phyloP scores from a whole-genome alignment of 179 eudicot genomes.

The Spergularia azorica region DNA sequence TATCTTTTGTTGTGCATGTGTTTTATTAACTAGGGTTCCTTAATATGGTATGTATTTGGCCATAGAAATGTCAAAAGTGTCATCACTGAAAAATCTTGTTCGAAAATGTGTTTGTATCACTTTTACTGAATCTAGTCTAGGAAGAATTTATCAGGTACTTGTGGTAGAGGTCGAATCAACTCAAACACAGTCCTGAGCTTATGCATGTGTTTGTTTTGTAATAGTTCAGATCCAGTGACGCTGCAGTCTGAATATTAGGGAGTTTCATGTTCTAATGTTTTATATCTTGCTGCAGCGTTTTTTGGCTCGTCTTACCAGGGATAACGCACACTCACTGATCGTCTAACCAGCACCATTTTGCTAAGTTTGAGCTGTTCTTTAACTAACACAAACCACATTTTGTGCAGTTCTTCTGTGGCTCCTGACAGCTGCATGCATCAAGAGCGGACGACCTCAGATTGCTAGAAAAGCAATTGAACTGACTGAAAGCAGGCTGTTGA shows the following conservation, averaged over 20 bases:
- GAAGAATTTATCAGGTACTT: neutral
- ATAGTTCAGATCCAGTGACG: too few relatives aligned
- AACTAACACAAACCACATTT: neutral
- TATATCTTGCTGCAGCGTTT: too few relatives aligned
- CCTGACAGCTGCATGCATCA: slow-evolving; percentile 73
- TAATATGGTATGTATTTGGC: too few relatives aligned
- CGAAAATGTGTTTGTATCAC: neutral
- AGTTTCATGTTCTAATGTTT: too few relatives aligned
- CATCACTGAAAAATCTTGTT: neutral
- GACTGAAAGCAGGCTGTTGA: slow-evolving; percentile 54
- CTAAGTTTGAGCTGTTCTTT: neutral
- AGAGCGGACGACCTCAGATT: slow-evolving; percentile 76
- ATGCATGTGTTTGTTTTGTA: too few relatives aligned
- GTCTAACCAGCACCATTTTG: neutral
- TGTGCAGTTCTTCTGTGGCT: slow-evolving; percentile 73
- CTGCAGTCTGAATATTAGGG: too few relatives aligned
- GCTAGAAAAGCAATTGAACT: slow-evolving; percentile 70
- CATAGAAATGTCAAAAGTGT: neutral
- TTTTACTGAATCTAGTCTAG: neutral
- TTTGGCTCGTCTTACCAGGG: too few relatives aligned
- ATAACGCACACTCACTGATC: neutral
- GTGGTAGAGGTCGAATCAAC: neutral
- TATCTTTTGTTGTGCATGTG: too few relatives aligned
- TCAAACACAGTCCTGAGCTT: too few relatives aligned
- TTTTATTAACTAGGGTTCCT: too few relatives aligned